phyloP scores from a whole-genome alignment of 108 stramenopile species.

The Stephanodiscus minutulus region DNA sequence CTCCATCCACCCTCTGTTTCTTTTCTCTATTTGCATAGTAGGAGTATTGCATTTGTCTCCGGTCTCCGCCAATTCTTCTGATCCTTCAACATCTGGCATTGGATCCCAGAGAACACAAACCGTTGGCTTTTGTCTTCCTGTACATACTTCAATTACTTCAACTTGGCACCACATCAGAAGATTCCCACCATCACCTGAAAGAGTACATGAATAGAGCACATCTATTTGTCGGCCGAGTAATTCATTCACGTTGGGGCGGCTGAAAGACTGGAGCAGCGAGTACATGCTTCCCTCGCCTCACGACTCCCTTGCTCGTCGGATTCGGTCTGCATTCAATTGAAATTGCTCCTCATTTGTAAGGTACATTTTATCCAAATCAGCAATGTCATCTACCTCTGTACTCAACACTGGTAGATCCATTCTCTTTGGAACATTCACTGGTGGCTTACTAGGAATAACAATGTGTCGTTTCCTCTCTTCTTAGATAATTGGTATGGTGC shows the following conservation, averaged over 20 bases:
- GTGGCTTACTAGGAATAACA: constrained; percentile 10
- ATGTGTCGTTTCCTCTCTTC: not conserved
- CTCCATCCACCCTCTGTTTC: not conserved
- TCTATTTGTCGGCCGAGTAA: constrained; percentile 1
- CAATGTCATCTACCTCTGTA: not conserved
- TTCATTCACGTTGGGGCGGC: not conserved
- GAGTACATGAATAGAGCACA: not conserved
- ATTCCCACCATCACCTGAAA: no score
- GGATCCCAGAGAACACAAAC: no score
- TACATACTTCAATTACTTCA: no score
- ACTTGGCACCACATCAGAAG: no score
- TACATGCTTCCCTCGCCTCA: constrained; percentile 1
- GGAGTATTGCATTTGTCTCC: constrained; percentile 3
- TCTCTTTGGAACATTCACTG: constrained; percentile 1
- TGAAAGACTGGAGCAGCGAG: not conserved
- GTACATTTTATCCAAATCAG: not conserved
- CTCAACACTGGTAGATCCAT: not conserved
- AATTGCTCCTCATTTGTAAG: not conserved
- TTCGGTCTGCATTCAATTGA: not conserved
- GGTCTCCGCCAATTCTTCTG: not conserved
- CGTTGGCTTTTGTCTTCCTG: no score
- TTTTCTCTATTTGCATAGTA: constrained; percentile 1
- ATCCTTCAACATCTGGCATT: not conserved
- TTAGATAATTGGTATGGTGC: no score
- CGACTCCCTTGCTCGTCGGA: not conserved